Evolutionary conservation across 1,284 basidiomycete species (phyloP), one percentile per base, ranked within the genome.

Genomic region (Papiliotrema nemorosa): DNA sequence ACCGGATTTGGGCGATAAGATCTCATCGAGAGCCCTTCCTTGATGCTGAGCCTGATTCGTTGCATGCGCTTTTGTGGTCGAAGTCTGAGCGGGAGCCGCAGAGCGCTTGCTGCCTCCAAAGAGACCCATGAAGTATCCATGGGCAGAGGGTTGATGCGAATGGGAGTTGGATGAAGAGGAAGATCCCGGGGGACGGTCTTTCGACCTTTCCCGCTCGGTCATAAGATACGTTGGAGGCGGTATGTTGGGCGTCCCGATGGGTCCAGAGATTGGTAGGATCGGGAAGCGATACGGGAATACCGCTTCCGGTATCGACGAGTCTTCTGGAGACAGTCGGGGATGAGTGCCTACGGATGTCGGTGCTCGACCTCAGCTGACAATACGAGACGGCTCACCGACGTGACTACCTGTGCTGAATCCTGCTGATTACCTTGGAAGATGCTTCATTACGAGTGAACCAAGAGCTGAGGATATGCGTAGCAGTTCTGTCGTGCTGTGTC

Each of bases 261-360:
- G 35, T 37, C 10, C 14, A 33, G 41, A 4, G 59, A 57, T 5
- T 66, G 60, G 6, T 64, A 55, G 6, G 60, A 53, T 18, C 64
- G 50, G 3, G 62, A 57, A 2, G 63, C 60, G 9, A 59, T 65
- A 22, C 64, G 56, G 29, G 29, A 31, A n/a, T n/a, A n/a, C n/a
- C n/a, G n/a, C n/a, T n/a, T n/a, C n/a, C n/a, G n/a, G 29, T 14
- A 14, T 14, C 7, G 29, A 31, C 29, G 29, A 14, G 9, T 14
- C 29, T 31, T 14, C 29, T 31, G 29, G 29, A 37, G 35, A 37
- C 35, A 37, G 35, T 18, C 35, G 35, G 35, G 35, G 10, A 37
- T 9, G 10, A 37, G n/a, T n/a, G 35, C 35, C 35, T 37, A 14
- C 29, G 7, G 35, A 6, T 18, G 35, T 37, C 35, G 18, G 35